Conservation (phyloP, 2,329 filamentous ascomycete genomes). For the Penicillium freii region DNA sequence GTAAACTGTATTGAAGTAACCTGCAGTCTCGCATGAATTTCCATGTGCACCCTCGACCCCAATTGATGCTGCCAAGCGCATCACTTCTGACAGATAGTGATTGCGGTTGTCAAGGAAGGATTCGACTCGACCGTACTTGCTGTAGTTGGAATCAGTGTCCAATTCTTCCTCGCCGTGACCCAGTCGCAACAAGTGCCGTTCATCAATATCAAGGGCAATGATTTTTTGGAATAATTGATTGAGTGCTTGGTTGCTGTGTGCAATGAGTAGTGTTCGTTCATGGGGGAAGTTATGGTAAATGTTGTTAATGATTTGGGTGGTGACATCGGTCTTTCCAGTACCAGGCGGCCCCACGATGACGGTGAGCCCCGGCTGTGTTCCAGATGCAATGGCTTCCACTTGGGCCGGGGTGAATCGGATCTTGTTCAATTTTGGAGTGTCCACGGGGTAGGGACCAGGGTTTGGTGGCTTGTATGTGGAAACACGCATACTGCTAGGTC, state of each 20-base stretch:
- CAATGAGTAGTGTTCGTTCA: conserved; percentile 86
- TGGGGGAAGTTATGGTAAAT: conserved; percentile 97
- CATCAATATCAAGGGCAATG: conserved; percentile 90
- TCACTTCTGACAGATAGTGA: conserved; percentile 76
- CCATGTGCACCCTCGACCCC: conserved; percentile 90
- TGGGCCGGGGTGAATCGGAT: conserved; percentile 90
- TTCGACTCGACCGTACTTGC: conserved; percentile 91
- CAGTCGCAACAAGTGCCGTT: conserved; percentile 84
- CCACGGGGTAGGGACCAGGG: conserved; percentile 82
- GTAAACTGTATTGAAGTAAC: conserved; percentile 94
- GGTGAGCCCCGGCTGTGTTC: conserved; percentile 89
- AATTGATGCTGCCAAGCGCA: conserved; percentile 79
- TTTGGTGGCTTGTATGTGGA: conserved; percentile 89
- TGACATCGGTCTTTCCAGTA: conserved; percentile 98
- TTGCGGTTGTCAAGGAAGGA: conserved; percentile 89
- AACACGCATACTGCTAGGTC: conserved; percentile 69
- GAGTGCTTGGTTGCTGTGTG: conserved; percentile 95
- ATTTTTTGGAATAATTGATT: conserved; percentile 99
- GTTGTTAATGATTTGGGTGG: conserved; percentile 97
- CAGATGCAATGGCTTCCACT: conserved; percentile 87
- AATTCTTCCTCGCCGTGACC: conserved; percentile 96
- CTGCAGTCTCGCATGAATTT: conserved; percentile 92
- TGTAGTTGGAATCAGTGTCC: conserved; percentile 80
- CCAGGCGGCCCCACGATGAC: conserved; percentile 93
- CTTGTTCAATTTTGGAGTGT: conserved; percentile 75